A percentile compares a stretch with the other conserved stretches of the same genome.
Conservation (phyloP, 805 yeast genomes). For the Scheffersomyces ergatensis region DNA sequence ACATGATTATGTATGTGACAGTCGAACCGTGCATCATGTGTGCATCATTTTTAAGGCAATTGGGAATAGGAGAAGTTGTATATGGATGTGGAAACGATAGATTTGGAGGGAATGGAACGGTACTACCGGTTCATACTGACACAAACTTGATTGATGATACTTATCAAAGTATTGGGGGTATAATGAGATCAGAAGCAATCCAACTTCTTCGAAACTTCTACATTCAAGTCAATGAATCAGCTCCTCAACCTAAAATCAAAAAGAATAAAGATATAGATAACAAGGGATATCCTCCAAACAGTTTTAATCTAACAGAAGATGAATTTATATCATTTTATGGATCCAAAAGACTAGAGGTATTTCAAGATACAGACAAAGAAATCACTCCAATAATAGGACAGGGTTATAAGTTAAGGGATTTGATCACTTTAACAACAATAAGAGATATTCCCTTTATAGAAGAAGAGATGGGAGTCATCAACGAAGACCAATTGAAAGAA, state of each 20-base stretch:
- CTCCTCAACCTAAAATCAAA: conserved; percentile 78
- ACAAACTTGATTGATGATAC: conserved; percentile 14
- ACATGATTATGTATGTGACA: conserved; percentile 79
- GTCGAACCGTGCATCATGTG: conserved; percentile 99
- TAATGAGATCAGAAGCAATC: conserved; percentile 78
- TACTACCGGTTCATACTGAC: conserved; percentile 46
- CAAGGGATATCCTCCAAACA: conserved; percentile 53
- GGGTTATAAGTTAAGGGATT: conserved; percentile 19
- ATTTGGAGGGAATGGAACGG: conserved; percentile 96
- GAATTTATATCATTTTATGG: conserved; percentile 53
- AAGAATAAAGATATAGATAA: conserved; percentile 60
- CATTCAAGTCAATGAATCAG: conserved; percentile 77
- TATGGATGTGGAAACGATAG: conserved; percentile 95
- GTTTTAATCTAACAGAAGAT: conserved; percentile 47
- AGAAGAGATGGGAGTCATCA: conserved; percentile 11
- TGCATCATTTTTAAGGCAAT: conserved; percentile 83
- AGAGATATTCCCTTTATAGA: conserved; percentile 11
- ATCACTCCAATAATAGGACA: conserved; percentile 20
- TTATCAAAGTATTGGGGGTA: conserved; percentile 71
- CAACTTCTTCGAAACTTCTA: conserved; percentile 79
- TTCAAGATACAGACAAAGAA: conserved; percentile 14
- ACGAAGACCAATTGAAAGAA: conserved; percentile 14
- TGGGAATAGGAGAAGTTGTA: conserved; percentile 68
- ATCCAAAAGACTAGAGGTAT: conserved; percentile 17
- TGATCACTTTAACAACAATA: conserved; percentile 10